Conservation (phyloP, 73 alveolate species). For the Vitrella brassicaformis region DNA sequence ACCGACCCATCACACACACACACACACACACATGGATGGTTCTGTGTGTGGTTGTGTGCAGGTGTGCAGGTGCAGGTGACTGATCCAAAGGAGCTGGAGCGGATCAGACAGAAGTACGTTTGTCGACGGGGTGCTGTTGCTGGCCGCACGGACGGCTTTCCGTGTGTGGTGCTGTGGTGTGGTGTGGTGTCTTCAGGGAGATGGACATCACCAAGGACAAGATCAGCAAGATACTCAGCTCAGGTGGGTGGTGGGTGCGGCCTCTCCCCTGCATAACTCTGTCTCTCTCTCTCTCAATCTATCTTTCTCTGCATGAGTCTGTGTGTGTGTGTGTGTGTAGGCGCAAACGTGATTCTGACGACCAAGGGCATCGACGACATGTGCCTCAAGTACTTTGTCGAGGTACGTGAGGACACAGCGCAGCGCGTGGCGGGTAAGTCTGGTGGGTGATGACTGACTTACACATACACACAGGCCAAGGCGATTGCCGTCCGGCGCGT, state of each 20-base stretch:
- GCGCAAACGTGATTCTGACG: constrained; percentile 92
- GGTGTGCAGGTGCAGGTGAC: too few relatives aligned
- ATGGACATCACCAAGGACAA: constrained; percentile 82
- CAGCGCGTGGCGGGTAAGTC: background rate
- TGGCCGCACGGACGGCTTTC: too few relatives aligned
- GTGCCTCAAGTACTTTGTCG: constrained; percentile 94
- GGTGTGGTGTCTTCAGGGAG: constrained; percentile 50
- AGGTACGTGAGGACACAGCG: constrained; percentile 68
- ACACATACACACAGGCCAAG: background rate
- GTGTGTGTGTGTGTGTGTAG: constrained; percentile 22
- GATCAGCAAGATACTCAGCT: constrained; percentile 64
- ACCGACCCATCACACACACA: too few relatives aligned
- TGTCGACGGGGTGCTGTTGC: too few relatives aligned
- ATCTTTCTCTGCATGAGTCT: background rate
- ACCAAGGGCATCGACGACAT: constrained; percentile 94
- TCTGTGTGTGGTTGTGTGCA: too few relatives aligned
- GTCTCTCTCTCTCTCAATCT: background rate
- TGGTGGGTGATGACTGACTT: background rate
- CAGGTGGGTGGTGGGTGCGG: too few relatives aligned
- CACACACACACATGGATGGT: too few relatives aligned
- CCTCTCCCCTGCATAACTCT: background rate
- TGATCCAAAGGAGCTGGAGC: constrained; percentile 44
- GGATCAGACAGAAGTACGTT: too few relatives aligned
- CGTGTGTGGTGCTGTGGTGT: too few relatives aligned
- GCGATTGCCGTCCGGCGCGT: constrained; percentile 59